Evolutionary conservation across 2,329 filamentous ascomycete species (phyloP), one percentile per base, ranked within the genome.

Genomic region (Laburnicola sp.): DNA sequence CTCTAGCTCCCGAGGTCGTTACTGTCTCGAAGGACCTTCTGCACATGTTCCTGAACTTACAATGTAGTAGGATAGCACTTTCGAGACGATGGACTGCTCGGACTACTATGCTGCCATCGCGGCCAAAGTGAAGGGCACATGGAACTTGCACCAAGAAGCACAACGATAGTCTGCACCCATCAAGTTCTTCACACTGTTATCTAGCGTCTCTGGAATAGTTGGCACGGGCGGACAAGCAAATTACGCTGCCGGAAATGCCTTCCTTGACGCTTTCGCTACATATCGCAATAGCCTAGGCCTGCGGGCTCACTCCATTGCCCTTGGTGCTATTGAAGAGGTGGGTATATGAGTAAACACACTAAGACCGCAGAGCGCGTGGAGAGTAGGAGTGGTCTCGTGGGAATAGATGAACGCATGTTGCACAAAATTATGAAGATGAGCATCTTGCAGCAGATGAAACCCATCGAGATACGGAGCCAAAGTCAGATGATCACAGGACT

Each of bases 241-340:
- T 51, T 81, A 81, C 49, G 59, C 64, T 0, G 75, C 77, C 0
- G 76, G 74, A 5, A 79, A 80, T 52, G 39, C 51, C 3, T 58
- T 53, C 43, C 49, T 58, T n/a, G 50, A 48, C 42, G 40, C 53
- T 3, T 53, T 58, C 26, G 45, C 41, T 4, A 25, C 41, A 23
- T 54, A 57, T 40, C 54, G 54, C 3, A 32, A 35, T 10, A 27
- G 7, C 16, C 48, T 46, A 10, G 50, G 55, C 10, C 50, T 56
- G 8, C 68, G 74, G 5, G 78, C 76, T 22, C 6, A 8, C 74
- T 77, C 45, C 10, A 32, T 53, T 23, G 39, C 54, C 21, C 40
- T 57, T 10, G 48, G 49, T 27, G 42, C 50, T 9, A 56, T 58
- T n/a, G 32, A 54, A 25, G 53, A 51, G 9, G 47, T 54, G n/a